Evolutionary conservation across 306 rosid species (phyloP).

Genomic region (Sicyos baderoa): DNA sequence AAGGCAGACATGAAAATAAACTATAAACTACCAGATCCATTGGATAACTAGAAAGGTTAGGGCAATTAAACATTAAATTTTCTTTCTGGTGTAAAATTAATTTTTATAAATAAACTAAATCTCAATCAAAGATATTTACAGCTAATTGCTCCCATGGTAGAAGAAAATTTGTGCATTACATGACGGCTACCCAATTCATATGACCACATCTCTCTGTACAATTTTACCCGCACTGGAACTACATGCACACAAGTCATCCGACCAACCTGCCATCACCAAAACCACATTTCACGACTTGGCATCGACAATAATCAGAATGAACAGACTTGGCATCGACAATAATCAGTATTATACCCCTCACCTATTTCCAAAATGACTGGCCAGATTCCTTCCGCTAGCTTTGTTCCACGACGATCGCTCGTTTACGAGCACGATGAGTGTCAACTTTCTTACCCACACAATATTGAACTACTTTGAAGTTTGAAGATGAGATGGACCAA

Average conservation of each 20-base stretch:
- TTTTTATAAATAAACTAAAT: conserved; percentile 19
- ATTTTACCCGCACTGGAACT: conserved; percentile 13
- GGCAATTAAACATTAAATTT: conserved; percentile 24
- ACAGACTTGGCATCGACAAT: background rate
- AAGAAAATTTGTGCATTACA: conserved; percentile 14
- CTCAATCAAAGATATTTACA: conserved; percentile 19
- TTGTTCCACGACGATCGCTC: conserved; percentile 6
- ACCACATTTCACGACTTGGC: background rate
- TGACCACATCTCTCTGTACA: conserved; percentile 21
- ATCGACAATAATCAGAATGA: background rate
- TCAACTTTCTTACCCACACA: conserved; percentile 15
- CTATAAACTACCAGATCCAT: background rate
- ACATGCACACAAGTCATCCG: conserved; percentile 14
- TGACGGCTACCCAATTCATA: conserved; percentile 12
- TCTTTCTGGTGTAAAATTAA: conserved; percentile 18
- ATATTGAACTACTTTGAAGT: conserved; percentile 2
- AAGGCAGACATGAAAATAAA: background rate
- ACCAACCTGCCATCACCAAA: conserved; percentile 9
- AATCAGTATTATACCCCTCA: background rate
- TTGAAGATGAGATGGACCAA: conserved; percentile 20
- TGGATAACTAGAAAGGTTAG: background rate
- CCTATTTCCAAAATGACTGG: conserved; percentile 11
- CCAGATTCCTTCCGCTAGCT: conserved; percentile 4
- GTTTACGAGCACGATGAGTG: conserved; percentile 12
- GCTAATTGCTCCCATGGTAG: conserved; percentile 17